Base-by-base conservation (phyloP, 805 yeast species). In the Spencermartinsiella europaea region DNA sequence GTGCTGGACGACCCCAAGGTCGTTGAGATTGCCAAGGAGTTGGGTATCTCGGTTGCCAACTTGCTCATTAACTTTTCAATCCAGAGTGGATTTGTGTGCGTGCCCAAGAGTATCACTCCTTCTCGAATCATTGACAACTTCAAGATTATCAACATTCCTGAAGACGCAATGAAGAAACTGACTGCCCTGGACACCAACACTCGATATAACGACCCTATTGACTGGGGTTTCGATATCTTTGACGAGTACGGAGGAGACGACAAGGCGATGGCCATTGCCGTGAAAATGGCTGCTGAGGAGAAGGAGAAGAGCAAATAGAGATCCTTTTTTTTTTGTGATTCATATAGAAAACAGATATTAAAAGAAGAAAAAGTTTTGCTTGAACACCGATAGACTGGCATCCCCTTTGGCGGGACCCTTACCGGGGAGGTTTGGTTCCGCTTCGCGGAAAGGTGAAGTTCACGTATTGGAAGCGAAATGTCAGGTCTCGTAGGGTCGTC, bases 31-130 rank as follows among this genome's bases (percentile, higher is more conserved):
- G 88, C 91, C 38, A 47, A 59, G 7, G 68, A 68, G 19, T 79
- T 77, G 55, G 62, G 64, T 16, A 81, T 74, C 54, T 62, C 80
- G 22, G 63, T 85, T 17, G 81, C 87, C 28, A 82, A 83, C 65
- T 79, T 85, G 14, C 68, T 85, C 50, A 67, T 85, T 51, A 77
- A 88, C 71, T 85, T 90, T 91, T 82, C 88, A 38, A 79, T 88
- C 25, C 89, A 83, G 66, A 77, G 86, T 67, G 77, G 76, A 45
- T 59, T 83, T 51, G 82, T 83, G 36, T 77, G 83, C 47, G 83
- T 85, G 67, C 95, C 95, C 65, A 85, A 85, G 69, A 81, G 89
- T 5, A 81, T 81, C 60, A 76, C 81, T 60, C 75, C 77, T 57
- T 77, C 73, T 47, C 75, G 95, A 68, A 70, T 85, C 55, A 49